phyloP scores from a whole-genome alignment of 176 grass and related monocot species.

The Hsuehochloa calcarea region DNA sequence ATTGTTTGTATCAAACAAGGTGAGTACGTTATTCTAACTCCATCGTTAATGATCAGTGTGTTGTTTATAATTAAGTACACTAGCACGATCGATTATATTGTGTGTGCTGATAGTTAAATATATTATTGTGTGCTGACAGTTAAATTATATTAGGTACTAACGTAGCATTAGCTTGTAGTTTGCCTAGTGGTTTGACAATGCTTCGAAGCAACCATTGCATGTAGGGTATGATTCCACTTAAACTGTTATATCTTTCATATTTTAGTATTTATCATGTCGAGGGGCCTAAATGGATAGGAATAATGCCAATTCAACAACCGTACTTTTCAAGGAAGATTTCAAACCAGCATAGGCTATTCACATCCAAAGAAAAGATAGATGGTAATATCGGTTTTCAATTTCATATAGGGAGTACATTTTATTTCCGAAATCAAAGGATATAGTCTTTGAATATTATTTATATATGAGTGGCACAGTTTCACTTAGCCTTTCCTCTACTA shows the following conservation, averaged over 20 bases:
- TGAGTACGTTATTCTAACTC: conserved; percentile 37
- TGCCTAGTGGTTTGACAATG: not conserved
- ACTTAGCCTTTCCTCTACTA: not conserved
- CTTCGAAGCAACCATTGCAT: not conserved
- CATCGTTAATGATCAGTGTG: not conserved
- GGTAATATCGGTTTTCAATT: not conserved
- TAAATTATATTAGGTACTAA: not conserved
- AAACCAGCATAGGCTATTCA: not conserved
- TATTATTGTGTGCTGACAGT: not conserved
- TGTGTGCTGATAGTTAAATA: not conserved
- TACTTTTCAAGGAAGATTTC: not conserved
- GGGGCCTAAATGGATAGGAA: not conserved
- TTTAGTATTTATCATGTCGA: not conserved
- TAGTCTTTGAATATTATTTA: not conserved
- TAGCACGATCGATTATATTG: not conserved
- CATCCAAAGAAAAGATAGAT: not conserved
- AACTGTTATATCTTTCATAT: not conserved
- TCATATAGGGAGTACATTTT: not conserved
- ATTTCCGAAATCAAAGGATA: not conserved
- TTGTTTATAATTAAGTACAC: not conserved
- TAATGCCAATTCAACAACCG: not conserved
- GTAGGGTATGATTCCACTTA: not conserved
- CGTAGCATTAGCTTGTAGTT: not conserved
- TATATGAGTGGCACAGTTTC: not conserved
- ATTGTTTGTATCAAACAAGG: conserved; percentile 89